Conservation (phyloP, 306 rosid genomes). For the Cucumis sativus region Cucumber_9930_V3 NC_026657.2:7259001-7259500, state of each 20-base stretch:
- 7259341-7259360: slow-evolving; percentile 70
- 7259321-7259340: slow-evolving; percentile 75
- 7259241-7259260: slow-evolving; percentile 63
- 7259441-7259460: slow-evolving; percentile 57
- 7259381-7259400: slow-evolving; percentile 63
- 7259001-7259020: slow-evolving; percentile 42
- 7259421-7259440: slow-evolving; percentile 87
- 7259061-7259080: slow-evolving; percentile 65
- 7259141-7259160: slow-evolving; percentile 55
- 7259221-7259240: slow-evolving; percentile 43
- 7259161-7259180: slow-evolving; percentile 67
- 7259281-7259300: slow-evolving; percentile 64
- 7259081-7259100: slow-evolving; percentile 81
- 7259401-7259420: slow-evolving; percentile 29
- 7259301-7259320: slow-evolving; percentile 62
- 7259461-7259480: slow-evolving; percentile 19
- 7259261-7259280: slow-evolving; percentile 40
- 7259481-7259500: slow-evolving; percentile 31
- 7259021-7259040: slow-evolving; percentile 26
- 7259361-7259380: slow-evolving; percentile 62
- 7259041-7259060: slow-evolving; percentile 57
- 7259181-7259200: slow-evolving; percentile 47
- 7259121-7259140: slow-evolving; percentile 74
- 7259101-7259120: slow-evolving; percentile 45
- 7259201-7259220: slow-evolving; percentile 22